Percentiles rank a stretch among this genome's conserved stretches.
Evolutionary conservation across 2,329 filamentous ascomycete genomes (phyloP).

Genomic region (Exophiala lecanii-corni): DNA sequence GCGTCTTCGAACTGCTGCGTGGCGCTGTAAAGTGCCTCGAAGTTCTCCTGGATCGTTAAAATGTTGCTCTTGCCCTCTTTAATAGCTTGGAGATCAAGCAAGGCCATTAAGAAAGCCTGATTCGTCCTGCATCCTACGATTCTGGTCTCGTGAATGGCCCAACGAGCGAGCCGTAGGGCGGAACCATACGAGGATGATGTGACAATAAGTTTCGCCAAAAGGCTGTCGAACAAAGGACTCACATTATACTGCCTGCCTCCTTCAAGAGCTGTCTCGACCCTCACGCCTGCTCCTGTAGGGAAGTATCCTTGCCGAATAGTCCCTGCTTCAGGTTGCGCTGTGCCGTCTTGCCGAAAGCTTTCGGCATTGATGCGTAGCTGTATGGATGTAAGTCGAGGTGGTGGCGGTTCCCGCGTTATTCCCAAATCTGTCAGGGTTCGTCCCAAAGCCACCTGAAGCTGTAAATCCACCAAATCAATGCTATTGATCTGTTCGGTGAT

Average conservation of each 20-base stretch:
- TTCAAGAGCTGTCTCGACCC: constrained; percentile 53
- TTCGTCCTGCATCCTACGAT: constrained; percentile 56
- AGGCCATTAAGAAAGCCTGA: constrained; percentile 21
- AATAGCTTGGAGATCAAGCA: constrained; percentile 14
- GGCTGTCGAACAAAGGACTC: constrained; percentile 53
- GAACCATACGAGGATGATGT: constrained; percentile 51
- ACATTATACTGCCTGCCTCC: constrained; percentile 38
- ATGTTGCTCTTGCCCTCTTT: constrained; percentile 20
- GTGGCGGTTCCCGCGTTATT: constrained; percentile 14
- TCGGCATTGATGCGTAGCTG: constrained; percentile 22
- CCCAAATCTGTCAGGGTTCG: constrained; percentile 16
- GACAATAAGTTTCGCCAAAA: constrained; percentile 56
- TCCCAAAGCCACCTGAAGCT: constrained; percentile 42
- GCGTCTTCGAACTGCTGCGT: constrained; percentile 20
- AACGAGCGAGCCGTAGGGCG: constrained; percentile 48
- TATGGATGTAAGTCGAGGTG: constrained; percentile 20
- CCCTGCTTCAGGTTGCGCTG: constrained; percentile 19
- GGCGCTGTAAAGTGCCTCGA: constrained; percentile 15
- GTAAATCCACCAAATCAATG: constrained; percentile 52
- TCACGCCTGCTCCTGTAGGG: constrained; percentile 53
- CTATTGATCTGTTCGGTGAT: constrained; percentile 54
- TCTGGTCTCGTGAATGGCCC: constrained; percentile 51
- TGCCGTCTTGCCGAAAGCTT: constrained; percentile 21
- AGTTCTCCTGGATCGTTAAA: constrained; percentile 21
- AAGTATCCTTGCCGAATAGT: constrained; percentile 33